Percentiles rank a stretch among this genome's conserved stretches.
Conservation (phyloP, 441 rosid species). For the Croton laevigatus region DNA sequence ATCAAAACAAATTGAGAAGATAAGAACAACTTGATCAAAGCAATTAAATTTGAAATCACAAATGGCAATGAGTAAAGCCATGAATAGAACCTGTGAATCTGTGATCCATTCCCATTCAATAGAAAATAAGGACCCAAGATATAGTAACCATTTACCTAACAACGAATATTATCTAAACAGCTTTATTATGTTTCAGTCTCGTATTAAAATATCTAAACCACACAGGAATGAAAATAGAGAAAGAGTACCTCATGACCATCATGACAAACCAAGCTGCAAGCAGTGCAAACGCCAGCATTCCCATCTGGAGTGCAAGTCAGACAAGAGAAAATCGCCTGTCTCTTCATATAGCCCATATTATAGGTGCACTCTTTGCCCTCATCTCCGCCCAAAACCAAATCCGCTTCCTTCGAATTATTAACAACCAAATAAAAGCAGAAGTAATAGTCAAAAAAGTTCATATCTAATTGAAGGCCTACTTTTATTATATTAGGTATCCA, state of each 20-base stretch:
- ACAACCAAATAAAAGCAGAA: neutral
- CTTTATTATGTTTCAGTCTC: neutral
- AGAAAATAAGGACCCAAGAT: neutral
- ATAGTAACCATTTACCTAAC: neutral
- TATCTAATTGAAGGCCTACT: neutral
- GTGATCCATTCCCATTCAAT: neutral
- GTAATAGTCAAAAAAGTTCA: neutral
- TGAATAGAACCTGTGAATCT: neutral
- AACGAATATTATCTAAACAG: neutral
- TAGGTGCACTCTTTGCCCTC: conserved; percentile 95
- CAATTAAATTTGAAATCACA: neutral
- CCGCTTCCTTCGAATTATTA: conserved; percentile 57
- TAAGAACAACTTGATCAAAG: neutral
- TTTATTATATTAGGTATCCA: neutral
- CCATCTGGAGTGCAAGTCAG: conserved; percentile 91
- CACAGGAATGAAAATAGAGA: conserved; percentile 9
- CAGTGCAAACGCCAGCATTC: conserved; percentile 92
- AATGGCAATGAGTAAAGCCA: neutral
- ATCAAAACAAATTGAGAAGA: neutral
- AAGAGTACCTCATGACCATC: conserved; percentile 90
- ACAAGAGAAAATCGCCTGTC: conserved; percentile 94
- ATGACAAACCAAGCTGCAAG: conserved; percentile 89
- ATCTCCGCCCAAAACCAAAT: conserved; percentile 96
- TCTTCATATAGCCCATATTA: conserved; percentile 73
- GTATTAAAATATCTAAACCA: neutral